phyloP scores from a whole-genome alignment of 352 stramenopile genomes.

The Blastocystis sp. region DNA sequence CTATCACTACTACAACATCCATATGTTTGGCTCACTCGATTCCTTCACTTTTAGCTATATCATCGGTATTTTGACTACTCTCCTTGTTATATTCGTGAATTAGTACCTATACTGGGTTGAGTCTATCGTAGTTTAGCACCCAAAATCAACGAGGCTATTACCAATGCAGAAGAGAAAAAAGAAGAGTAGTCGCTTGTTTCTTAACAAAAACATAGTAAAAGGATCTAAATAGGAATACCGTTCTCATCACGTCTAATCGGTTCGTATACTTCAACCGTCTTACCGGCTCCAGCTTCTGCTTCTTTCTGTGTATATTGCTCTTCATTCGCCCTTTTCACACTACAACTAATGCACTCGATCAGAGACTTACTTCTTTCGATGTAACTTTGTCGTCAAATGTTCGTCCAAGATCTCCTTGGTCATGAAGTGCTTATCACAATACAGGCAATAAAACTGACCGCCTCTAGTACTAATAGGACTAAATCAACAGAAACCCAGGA shows the following conservation, averaged over 20 bases:
- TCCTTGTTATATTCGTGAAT: conserved; percentile 29
- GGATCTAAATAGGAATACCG: neutral
- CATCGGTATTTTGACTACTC: conserved; percentile 1
- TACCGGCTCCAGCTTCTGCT: conserved; percentile 39
- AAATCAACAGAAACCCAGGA: conserved; percentile 4
- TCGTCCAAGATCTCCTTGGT: conserved; percentile 53
- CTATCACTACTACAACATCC: conserved; percentile 47
- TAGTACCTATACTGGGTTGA: neutral
- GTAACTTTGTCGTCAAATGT: conserved; percentile 18
- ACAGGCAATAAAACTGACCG: conserved; percentile 61
- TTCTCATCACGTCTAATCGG: conserved; percentile 11
- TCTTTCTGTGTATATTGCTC: conserved; percentile 60
- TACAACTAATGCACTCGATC: neutral
- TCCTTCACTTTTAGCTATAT: neutral
- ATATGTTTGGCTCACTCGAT: neutral
- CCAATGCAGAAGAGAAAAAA: conserved; percentile 9
- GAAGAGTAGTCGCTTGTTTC: conserved; percentile 16
- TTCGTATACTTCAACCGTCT: conserved; percentile 48
- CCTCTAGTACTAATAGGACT: neutral
- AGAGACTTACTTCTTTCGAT: conserved; percentile 38
- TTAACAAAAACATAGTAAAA: conserved; percentile 3
- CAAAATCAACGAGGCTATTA: conserved; percentile 21
- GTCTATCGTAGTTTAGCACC: neutral
- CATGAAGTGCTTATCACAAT: conserved; percentile 60
- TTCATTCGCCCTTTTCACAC: conserved; percentile 57